Base-by-base conservation (phyloP, 352 stramenopile species). In the Hyaloperonospora arabidopsidis region DNA sequence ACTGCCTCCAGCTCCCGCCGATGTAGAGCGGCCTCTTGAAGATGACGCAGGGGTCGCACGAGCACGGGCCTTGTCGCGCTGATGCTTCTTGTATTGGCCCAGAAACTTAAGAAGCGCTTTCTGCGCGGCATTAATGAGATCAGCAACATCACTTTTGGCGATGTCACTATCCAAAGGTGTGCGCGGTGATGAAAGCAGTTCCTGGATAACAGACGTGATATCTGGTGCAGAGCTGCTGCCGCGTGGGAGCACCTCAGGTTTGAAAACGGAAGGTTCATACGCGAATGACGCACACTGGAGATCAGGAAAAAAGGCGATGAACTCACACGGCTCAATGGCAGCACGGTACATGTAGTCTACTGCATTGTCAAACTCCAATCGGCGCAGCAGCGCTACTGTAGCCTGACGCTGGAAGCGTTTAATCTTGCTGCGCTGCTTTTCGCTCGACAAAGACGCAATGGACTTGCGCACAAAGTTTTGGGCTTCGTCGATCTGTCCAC, bases 401-500 rank as follows among this genome's bases (percentile, higher is more conserved):
- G 83, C 81, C 41, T 94, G 84, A 12, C 84, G 79, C 60, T 94
- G 84, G 62, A 94, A 94, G 5, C 84, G 81, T 65, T 91, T 91
- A 45, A 90, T 91, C 54, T 91, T 91, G 57, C 79, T 89, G 49
- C 84, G 80, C 57, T 94, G 81, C 54, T 94, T 94, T 57, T 94
- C 84, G 2, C 78, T 77, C 1, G 82, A 69, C 12, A 91, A 51
- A 0, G 76, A 75, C 3, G 70, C 57, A 53, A 94, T 86, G 8
- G 81, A 89, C 48, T 91, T 92, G 25, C 86, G 81, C 23, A 94
- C 78, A 41, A 94, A 74, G 21, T 89, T 81, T 45, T 89, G 79
- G 10, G 84, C 84, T 47, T 94, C 81, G 15, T 94, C 81, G 40
- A 94, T 91, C 53, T 82, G 79, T 17, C 84, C 84, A n/a, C 78